Evolutionary conservation across 179 eudicot genomes (phyloP).

Genomic region (Vitellaria paradoxa): DNA sequence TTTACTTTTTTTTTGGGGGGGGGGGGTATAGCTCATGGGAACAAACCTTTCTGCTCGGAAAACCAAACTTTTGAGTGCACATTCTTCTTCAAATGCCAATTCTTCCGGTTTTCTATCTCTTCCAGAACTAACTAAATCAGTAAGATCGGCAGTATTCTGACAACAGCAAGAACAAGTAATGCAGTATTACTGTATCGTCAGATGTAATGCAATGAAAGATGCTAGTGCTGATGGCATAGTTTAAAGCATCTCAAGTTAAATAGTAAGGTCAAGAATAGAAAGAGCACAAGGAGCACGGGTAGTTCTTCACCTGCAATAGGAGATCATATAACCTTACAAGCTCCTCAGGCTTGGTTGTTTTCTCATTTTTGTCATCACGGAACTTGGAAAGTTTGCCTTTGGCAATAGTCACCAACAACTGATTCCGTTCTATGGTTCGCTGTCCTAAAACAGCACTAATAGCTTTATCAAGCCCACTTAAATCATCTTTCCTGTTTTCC

Average conservation of each 20-base stretch:
- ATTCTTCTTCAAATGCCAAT: conserved; percentile 69
- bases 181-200: background rate
- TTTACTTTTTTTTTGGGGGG: background rate
- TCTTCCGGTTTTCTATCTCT: conserved; percentile 89
- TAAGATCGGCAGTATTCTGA: conserved; percentile 90
- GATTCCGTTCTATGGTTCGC: conserved; percentile 90
- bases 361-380: conserved; percentile 81
- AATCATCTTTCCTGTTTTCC: conserved; percentile 82
- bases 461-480: conserved; percentile 97
- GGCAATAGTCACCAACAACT: conserved; percentile 73
- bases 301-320: conserved; percentile 62
- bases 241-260: conserved; percentile 11
- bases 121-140: conserved; percentile 90
- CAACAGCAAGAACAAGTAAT: conserved; percentile 22
- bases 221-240: background rate
- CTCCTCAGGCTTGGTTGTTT: conserved; percentile 89
- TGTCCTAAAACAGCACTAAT: conserved; percentile 84
- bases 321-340: conserved; percentile 92
- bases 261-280: conserved; percentile 2
- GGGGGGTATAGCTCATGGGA: too few species aligned
- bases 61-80: conserved; percentile 56
- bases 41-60: conserved; percentile 88
- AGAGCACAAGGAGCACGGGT: conserved; percentile 4
- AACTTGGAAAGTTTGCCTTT: conserved; percentile 75
- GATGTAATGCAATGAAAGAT: background rate